Evolutionary conservation across 2,329 filamentous ascomycete genomes (phyloP).

Genomic region (Aaosphaeria pasadenensis): DNA sequence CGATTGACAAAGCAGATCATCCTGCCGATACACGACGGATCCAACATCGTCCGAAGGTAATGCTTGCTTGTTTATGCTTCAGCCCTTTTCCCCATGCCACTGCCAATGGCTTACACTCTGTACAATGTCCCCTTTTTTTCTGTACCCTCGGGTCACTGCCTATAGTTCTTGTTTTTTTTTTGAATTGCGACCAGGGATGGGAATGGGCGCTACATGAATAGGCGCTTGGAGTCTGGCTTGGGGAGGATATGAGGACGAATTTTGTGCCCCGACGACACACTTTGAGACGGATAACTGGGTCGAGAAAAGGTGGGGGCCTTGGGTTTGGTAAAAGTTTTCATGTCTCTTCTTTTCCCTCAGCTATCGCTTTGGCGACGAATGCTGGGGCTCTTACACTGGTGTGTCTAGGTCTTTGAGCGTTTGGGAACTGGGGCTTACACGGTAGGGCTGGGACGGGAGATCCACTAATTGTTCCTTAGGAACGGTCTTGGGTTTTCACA

Average conservation of each 20-base stretch:
- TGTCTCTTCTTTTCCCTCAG: background rate
- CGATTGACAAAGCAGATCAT: too few species aligned
- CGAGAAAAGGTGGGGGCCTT: background rate
- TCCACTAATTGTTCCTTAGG: conserved; percentile 1
- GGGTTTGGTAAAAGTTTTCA: background rate
- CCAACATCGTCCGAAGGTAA: too few species aligned
- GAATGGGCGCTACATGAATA: too few species aligned
- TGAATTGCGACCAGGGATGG: too few species aligned
- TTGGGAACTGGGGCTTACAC: background rate
- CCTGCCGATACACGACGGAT: too few species aligned
- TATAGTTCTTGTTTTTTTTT: too few species aligned
- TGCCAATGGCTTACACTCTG: too few species aligned
- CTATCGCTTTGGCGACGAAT: background rate
- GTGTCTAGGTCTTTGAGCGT: background rate
- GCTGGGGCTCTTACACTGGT: background rate
- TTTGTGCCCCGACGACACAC: background rate
- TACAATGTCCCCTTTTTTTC: too few species aligned
- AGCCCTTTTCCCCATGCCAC: too few species aligned
- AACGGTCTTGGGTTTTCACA: background rate
- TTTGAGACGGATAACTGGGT: background rate
- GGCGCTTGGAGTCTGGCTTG: too few species aligned
- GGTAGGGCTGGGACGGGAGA: background rate
- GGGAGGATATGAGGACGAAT: background rate
- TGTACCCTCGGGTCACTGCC: too few species aligned
- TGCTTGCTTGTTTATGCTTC: too few species aligned